Conservation (phyloP, 2,329 filamentous ascomycete species). For the Colletotrichum truncatum region DNA sequence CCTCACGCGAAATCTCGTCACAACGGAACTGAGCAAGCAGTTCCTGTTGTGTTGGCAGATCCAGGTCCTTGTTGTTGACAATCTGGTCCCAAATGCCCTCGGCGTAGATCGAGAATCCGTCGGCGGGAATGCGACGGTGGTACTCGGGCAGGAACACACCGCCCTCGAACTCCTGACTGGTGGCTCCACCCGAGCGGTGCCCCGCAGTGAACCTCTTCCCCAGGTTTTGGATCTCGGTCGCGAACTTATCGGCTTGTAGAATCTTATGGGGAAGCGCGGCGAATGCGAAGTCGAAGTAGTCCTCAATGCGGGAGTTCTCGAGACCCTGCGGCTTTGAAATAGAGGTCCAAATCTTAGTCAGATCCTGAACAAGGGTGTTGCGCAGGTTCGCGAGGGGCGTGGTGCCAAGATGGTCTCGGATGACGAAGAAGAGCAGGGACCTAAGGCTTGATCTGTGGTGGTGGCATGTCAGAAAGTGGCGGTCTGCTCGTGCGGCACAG, state of each 20-base stretch:
- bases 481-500: neutral
- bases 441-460: slow-evolving; percentile 77
- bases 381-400: slow-evolving; percentile 92
- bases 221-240: slow-evolving; percentile 80
- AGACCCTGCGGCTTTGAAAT: slow-evolving; percentile 91
- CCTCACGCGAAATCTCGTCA: slow-evolving; percentile 94
- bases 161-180: slow-evolving; percentile 75
- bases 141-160: slow-evolving; percentile 93
- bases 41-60: slow-evolving; percentile 96
- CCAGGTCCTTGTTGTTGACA: slow-evolving; percentile 97
- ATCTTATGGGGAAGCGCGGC: slow-evolving; percentile 96
- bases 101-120: slow-evolving; percentile 95
- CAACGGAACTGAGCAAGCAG: slow-evolving; percentile 96
- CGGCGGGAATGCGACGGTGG: slow-evolving; percentile 93
- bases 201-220: slow-evolving; percentile 85
- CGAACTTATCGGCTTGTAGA: slow-evolving; percentile 91
- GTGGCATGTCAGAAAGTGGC: slow-evolving; percentile 27
- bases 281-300: slow-evolving; percentile 99
- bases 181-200: slow-evolving; percentile 73
- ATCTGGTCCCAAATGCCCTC: slow-evolving; percentile 98
- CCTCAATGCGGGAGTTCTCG: slow-evolving; percentile 88
- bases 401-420: slow-evolving; percentile 93
- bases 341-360: slow-evolving; percentile 90
- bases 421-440: slow-evolving; percentile 97
- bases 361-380: slow-evolving; percentile 88